Evolutionary conservation across 257 asterid species (phyloP).

Genomic region (Eustoma russellianum): DNA sequence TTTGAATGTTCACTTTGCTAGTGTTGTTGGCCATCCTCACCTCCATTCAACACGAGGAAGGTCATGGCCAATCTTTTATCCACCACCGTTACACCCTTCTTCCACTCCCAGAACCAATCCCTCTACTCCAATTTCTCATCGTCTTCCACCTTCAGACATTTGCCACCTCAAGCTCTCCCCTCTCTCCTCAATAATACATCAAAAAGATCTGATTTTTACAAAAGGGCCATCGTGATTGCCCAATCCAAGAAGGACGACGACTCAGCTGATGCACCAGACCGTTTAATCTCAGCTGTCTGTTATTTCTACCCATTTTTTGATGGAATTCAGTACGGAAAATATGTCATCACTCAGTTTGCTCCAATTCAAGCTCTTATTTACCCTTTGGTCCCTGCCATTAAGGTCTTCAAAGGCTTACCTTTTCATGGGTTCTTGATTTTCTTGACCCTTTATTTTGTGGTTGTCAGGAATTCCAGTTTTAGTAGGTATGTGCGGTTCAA

Average conservation of each 20-base stretch:
- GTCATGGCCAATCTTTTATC: conserved; percentile 42
- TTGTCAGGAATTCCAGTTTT: conserved; percentile 80
- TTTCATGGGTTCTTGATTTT: conserved; percentile 72
- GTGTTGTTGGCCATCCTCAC: conserved; percentile 7
- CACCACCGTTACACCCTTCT: conserved; percentile 13
- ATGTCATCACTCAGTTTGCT: conserved; percentile 64
- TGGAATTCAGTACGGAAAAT: conserved; percentile 88
- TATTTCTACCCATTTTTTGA: conserved; percentile 97
- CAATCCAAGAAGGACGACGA: conserved; percentile 61
- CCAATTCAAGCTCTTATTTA: conserved; percentile 63
- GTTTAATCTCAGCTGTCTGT: conserved; percentile 70
- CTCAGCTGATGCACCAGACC: conserved; percentile 73
- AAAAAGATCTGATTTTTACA: conserved; percentile 13
- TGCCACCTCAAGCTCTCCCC: conserved; percentile 5
- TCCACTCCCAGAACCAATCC: conserved; percentile 4
- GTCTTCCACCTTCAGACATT: conserved; percentile 10
- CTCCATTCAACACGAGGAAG: conserved; percentile 21
- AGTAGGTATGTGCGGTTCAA: conserved; percentile 91
- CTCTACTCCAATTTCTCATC: conserved; percentile 6
- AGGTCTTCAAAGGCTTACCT: conserved; percentile 84
- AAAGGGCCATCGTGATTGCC: conserved; percentile 17
- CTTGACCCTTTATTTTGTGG: conserved; percentile 75
- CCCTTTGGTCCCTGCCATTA: conserved; percentile 79
- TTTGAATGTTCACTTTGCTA: too few species aligned
- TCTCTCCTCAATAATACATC: conserved; percentile 10